Evolutionary conservation across 495 filamentous ascomycete genomes (phyloP), one percentile per base, ranked within the genome.

Genomic region (Podospora conica): DNA sequence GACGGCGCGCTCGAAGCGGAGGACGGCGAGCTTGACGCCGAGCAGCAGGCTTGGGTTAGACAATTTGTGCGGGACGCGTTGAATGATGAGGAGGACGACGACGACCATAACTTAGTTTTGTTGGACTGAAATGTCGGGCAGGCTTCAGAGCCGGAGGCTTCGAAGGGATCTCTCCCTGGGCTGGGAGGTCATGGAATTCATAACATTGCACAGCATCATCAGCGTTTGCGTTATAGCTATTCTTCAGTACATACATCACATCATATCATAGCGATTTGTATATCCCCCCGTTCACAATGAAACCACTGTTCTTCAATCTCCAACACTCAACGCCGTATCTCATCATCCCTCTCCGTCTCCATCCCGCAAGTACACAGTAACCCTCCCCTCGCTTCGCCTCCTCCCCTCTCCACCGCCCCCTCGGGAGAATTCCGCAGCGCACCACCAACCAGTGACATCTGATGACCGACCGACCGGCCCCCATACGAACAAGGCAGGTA

Each of bases 51-150:
- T 11, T 86, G 83, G 83, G 67, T 86, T 33, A 76, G 81, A 58
- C 77, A 78, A 65, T 86, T 86, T 72, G 83, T 86, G 11, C 77
- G 75, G 70, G 76, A 81, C 60, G 83, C 83, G 21, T 73, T 84
- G 63, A 77, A 81, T 40, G 83, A 86, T 65, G 73, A 83, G 68
- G 83, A 86, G 72, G 78, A 84, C 70, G 76, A 78, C 29, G 75
- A 77, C 58, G 64, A 60, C 12, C 48, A 61, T 29, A 57, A 64
- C 33, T 25, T 29, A n/a, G 20, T 10, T 2, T 6, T 27, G 25
- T 3, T 27, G 25, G 25, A 27, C n/a, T n/a, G n/a, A n/a, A n/a
- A n/a, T n/a, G n/a, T n/a, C n/a, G n/a, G n/a, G n/a, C n/a, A n/a
- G n/a, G n/a, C n/a, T n/a, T 48, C 6, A 15, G 18, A 8, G 18